Evolutionary conservation across 441 rosid genomes (phyloP).

Genomic region (Gossypium laxum): DNA sequence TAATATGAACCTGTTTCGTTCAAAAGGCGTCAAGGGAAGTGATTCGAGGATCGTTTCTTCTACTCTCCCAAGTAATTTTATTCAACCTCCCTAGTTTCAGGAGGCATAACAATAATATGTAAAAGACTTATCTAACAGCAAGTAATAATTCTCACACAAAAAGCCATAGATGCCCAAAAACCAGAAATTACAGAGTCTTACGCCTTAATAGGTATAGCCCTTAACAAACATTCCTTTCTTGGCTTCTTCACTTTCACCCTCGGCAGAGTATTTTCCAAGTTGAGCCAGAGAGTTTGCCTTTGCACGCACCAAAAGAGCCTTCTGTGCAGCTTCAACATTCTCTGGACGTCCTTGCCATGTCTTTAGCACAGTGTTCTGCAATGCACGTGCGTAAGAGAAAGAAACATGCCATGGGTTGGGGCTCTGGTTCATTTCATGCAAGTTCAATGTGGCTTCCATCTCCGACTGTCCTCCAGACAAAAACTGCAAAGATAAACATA

Average conservation of each 20-base stretch:
- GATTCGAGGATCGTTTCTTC: not conserved
- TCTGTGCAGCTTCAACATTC: constrained; percentile 70
- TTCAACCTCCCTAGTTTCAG: not conserved
- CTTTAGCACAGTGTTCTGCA: constrained; percentile 89
- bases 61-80: not conserved
- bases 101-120: not conserved
- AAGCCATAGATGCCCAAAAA: not conserved
- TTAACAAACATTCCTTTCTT: constrained; percentile 95
- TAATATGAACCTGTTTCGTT: not conserved
- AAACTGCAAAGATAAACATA: constrained; percentile 37
- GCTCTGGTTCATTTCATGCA: constrained; percentile 88
- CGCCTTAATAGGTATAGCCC: constrained; percentile 77
- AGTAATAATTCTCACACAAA: not conserved
- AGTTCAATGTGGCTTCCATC: constrained; percentile 79
- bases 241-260: constrained; percentile 85
- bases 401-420: constrained; percentile 99
- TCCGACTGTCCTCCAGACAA: constrained; percentile 97
- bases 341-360: constrained; percentile 91
- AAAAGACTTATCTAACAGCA: not conserved
- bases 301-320: constrained; percentile 80
- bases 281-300: constrained; percentile 95
- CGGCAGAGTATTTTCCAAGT: constrained; percentile 80
- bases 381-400: constrained; percentile 92
- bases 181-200: not conserved
- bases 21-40: not conserved